Evolutionary conservation across 306 rosid genomes (phyloP), one percentile per base, ranked within the genome.

Genomic region (Castanospermum australe): DNA sequence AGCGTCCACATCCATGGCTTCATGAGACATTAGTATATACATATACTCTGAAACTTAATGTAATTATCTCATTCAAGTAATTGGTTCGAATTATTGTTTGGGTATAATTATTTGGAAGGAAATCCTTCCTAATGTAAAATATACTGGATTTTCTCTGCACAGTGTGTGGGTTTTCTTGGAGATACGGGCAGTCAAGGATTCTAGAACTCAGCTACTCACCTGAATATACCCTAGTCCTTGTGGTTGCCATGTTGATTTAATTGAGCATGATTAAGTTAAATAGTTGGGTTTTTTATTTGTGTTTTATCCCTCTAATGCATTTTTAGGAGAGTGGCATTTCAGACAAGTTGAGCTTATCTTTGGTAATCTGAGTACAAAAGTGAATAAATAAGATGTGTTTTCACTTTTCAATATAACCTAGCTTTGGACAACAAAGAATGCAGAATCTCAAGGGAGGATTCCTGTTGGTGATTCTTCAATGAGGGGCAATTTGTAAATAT

Each of bases 81-180:
- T 81, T 87, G 88, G 76, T 81, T 81, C 71, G 72, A 45, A 81
- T 64, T 80, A 70, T 76, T 70, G 59, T 73, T 33, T 63, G 50
- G 24, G 73, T 65, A 67, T 82, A 84, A 79, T 81, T 89, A 51
- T 84, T 89, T 83, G 89, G 89, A 81, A 76, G 92, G 89, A 76
- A 84, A 82, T 12, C 76, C 77, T 86, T 85, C 88, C 69, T 69
- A 50, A 36, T 87, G 91, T 87, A 85, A 63, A 79, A 44, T 73
- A 67, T 76, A 76, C 73, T 78, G 75, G 80, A 47, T 76, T 33
- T 75, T 60, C 38, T 39, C 8, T 71, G 84, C 79, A 25, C 33
- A 51, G 80, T 67, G 83, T 70, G 85, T 79, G 87, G 87, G 82
- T 60, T 86, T 83, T 68, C 81, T 28, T 76, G 67, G 59, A 33